Base-by-base conservation (phyloP, 345 rosid genomes). In the sweet orange (Citrus sinensis) region DNA sequence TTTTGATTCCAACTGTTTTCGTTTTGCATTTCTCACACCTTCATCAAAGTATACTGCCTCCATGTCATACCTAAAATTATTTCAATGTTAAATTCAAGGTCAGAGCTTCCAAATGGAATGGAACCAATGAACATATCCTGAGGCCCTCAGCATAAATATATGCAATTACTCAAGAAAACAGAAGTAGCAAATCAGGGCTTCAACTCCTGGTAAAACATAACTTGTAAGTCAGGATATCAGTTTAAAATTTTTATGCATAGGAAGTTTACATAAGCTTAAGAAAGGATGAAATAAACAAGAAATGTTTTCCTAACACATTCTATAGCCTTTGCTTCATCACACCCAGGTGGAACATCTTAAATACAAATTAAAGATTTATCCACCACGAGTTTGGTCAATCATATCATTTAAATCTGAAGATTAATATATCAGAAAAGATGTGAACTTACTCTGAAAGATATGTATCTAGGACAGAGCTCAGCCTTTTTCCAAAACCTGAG, bases 11-110 rank as follows among this genome's bases (percentile, higher is more conserved):
- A 93, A 61, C 63, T 83, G 88, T 79, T 85, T 54, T 74, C 87
- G 82, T 80, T 87, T 93, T 49, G 87, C 89, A 81, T 86, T 85
- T 83, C 90, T 83, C 61, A 93, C 96, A 80, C 87, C 90, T 77
- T 92, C 93, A 72, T 93, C 96, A 60, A 90, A 93, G 86, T 92
- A 92, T 67, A 85, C 78, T 70, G 92, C 85, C 85, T 92, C 98
- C 68, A 5, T 74, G 54, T 91, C 91, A 60, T 93, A 93, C 74
- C 98, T 92, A 62, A 80, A 61, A 81, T 35, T n/a, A 73, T 35
- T 73, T 59, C 62, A 49, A 74, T 78, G 73, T 42, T 79, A 54
- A 78, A 29, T 32, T 24, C 34, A 74, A 68, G 78, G 71, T 80
- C 62, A 79, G 72, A 34, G 78, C 29, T 77, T 76, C 75, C 32